phyloP scores from a whole-genome alignment of 257 asterid genomes.

The Nicotiana obtusifolia region DNA sequence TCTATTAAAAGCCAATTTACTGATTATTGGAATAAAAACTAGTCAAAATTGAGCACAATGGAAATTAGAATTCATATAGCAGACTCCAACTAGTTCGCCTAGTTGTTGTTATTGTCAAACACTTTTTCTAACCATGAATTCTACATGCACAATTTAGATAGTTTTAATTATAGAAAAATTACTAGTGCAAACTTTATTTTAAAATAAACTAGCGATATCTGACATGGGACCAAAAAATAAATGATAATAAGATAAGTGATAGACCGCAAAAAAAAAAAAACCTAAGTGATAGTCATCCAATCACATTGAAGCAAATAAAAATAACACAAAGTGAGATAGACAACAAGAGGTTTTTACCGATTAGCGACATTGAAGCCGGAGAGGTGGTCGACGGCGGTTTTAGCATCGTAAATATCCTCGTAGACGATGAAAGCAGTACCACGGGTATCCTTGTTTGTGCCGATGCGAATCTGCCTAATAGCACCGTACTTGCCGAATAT shows the following conservation, averaged over 20 bases:
- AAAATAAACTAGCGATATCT: not conserved
- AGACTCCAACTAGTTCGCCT: not conserved
- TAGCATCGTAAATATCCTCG: slow-evolving; percentile 91
- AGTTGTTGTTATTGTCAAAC: not conserved
- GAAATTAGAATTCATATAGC: not conserved
- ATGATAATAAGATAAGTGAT: no score
- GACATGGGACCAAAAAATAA: no score
- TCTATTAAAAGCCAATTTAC: not conserved
- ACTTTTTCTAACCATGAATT: not conserved
- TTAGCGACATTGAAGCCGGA: slow-evolving; percentile 55
- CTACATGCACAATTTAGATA: not conserved
- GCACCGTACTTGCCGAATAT: slow-evolving; percentile 93
- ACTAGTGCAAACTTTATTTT: not conserved
- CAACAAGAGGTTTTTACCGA: slow-evolving; percentile 10
- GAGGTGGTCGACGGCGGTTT: slow-evolving; percentile 82
- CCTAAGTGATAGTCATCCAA: no score
- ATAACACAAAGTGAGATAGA: not conserved
- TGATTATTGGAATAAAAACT: not conserved
- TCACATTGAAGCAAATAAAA: not conserved
- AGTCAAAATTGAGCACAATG: not conserved
- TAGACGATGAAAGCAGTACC: slow-evolving; percentile 94
- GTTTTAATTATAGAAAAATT: not conserved
- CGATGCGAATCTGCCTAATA: slow-evolving; percentile 80
- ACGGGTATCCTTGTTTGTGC: slow-evolving; percentile 83
- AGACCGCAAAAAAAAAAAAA: no score